Base-by-base conservation (phyloP, 75 land plant genomes). In the Ceratopteris richardii region DNA sequence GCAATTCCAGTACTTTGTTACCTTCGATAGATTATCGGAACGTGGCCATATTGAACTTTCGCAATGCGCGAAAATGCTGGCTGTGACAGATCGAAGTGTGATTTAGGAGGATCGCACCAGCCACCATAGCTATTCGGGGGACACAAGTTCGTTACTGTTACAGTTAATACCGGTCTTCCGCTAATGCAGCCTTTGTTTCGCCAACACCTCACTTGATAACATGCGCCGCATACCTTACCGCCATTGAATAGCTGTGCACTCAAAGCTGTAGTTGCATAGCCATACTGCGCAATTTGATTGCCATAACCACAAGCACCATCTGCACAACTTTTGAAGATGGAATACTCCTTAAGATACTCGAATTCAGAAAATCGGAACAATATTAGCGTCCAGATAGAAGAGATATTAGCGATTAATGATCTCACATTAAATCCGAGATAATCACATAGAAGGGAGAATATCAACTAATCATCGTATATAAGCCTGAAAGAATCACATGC, bases 251-350 rank as follows among this genome's bases (percentile, higher is more conserved):
- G 61, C 0, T 69, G 77, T 1, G 63, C 62, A 52, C 91, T 87
- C 60, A 87, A 60, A 0, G 91, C 91, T 14, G 85, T 79, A 4
- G 85, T 82, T 73, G 61, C 61, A 2, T 56, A 20, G 23, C 88
- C 88, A 54, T 78, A 85, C 6, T 85, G 85, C 20, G 66, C 64
- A n/a, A 60, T 29, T 2, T 70, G 66, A 62, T 80, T 71, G 29
- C 74, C 82, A 43, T 78, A 85, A 0, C 88, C 88, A 67, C 88
- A 85, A 1, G 85, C 88, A 31, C 88, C 88, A 50, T 73, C 88
- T 84, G 58, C 20, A 6, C 21, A 5, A 48, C 12, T 18, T 20
- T 11, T 20, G n/a, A n/a, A n/a, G n/a, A n/a, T n/a, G n/a, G n/a
- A n/a, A n/a, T n/a, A n/a, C n/a, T n/a, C n/a, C n/a, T n/a, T n/a